These are phyloP conservation scores for Capsella bursapastoris DNA, from an alignment of 345 rosid species.

Conservation along the genomic window DNA sequence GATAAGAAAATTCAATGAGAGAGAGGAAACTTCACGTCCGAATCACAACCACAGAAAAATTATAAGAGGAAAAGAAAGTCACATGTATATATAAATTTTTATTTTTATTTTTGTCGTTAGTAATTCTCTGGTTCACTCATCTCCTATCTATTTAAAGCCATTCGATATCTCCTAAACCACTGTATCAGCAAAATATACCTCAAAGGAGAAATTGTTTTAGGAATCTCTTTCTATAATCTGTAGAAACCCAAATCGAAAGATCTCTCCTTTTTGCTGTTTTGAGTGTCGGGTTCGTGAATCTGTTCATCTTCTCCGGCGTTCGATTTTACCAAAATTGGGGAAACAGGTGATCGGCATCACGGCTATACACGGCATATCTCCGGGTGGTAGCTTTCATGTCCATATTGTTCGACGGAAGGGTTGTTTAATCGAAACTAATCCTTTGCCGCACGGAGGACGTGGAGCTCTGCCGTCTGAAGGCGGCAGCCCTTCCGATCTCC, in stretches of 20 bases:
- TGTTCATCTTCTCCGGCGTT: slow-evolving; percentile 25
- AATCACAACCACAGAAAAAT: slow-evolving; percentile 4
- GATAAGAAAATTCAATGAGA: background rate
- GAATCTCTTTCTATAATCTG: background rate
- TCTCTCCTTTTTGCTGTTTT: slow-evolving; percentile 31
- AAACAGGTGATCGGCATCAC: slow-evolving; percentile 83
- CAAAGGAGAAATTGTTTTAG: background rate
- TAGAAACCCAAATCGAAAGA: slow-evolving; percentile 18
- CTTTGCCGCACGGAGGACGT: slow-evolving; percentile 99
- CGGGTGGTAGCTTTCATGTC: slow-evolving; percentile 69
- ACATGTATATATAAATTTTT: background rate
- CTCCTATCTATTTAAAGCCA: slow-evolving; percentile 52
- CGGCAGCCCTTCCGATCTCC: slow-evolving; percentile 99
- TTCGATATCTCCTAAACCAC: slow-evolving; percentile 20
- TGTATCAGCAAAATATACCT: slow-evolving; percentile 6
- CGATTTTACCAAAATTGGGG: slow-evolving; percentile 45
- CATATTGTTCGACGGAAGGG: slow-evolving; percentile 85
- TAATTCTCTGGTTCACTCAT: slow-evolving; percentile 42
- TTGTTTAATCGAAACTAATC: slow-evolving; percentile 76
- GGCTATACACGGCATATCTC: slow-evolving; percentile 84
- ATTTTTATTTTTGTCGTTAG: background rate
- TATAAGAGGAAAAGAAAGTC: too few species aligned
- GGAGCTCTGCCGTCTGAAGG: slow-evolving; percentile 99
- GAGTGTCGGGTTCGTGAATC: slow-evolving; percentile 26
- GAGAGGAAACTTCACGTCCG: slow-evolving; percentile 13